Evolutionary conservation across 371 early-diverging fungal genomes (phyloP).

Genomic region (Mortierella sp.): DNA sequence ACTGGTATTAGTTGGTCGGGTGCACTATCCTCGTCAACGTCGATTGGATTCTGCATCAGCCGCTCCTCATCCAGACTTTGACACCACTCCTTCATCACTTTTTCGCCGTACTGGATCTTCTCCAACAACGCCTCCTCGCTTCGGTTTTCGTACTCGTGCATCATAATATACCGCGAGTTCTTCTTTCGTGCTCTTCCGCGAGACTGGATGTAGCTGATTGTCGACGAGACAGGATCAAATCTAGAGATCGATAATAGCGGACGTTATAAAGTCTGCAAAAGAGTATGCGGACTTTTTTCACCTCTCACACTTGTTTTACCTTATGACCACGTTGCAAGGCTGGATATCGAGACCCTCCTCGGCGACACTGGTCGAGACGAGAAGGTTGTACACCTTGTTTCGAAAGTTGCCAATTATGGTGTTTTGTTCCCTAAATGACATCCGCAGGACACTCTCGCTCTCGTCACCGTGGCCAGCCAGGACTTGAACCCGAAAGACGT

Average conservation of each 20-base stretch:
- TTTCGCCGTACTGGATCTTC: slow-evolving; percentile 62
- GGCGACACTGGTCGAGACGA: slow-evolving; percentile 95
- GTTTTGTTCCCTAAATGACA: slow-evolving; percentile 74
- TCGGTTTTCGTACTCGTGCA: slow-evolving; percentile 69
- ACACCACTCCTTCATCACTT: slow-evolving; percentile 66
- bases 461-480: slow-evolving; percentile 75
- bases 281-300: too few species aligned
- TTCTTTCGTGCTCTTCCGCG: slow-evolving; percentile 91
- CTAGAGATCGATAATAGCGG: slow-evolving; percentile 41
- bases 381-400: slow-evolving; percentile 73
- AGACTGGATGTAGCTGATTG: slow-evolving; percentile 89
- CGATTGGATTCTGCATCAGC: slow-evolving; percentile 38
- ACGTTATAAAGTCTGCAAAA: background rate
- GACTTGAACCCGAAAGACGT: slow-evolving; percentile 62
- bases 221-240: slow-evolving; percentile 82
- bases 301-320: slow-evolving; percentile 61
- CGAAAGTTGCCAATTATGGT: slow-evolving; percentile 76
- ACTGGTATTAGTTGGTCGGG: slow-evolving; percentile 45
- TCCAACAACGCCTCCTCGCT: slow-evolving; percentile 55
- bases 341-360: slow-evolving; percentile 98
- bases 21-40: slow-evolving; percentile 38
- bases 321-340: slow-evolving; percentile 92
- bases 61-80: slow-evolving; percentile 60
- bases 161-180: slow-evolving; percentile 79
- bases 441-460: slow-evolving; percentile 56